Percentiles rank a stretch among this genome's conserved stretches.
Evolutionary conservation across 1,284 basidiomycete genomes (phyloP).

Genomic region (Ustilago crameri): DNA sequence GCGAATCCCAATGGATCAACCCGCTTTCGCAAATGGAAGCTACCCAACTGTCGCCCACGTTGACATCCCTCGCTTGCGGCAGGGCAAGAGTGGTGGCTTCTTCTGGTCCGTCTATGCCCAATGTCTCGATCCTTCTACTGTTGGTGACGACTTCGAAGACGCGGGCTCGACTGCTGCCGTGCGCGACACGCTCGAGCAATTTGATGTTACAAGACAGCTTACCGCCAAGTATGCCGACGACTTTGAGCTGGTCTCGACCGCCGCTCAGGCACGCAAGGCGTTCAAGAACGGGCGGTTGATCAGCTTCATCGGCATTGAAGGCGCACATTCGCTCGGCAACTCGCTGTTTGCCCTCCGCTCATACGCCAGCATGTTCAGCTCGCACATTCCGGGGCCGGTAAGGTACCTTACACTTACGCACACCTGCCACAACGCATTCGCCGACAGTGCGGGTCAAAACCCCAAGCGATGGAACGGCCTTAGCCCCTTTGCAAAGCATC

Average conservation of each 20-base stretch:
- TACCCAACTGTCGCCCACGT: slow-evolving; percentile 34
- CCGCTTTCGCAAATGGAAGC: slow-evolving; percentile 22
- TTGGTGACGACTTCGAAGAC: slow-evolving; percentile 40
- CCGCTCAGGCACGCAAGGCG: slow-evolving; percentile 30
- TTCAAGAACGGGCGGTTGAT: slow-evolving; percentile 58
- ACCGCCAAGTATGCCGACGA: slow-evolving; percentile 27
- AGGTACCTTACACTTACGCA: slow-evolving; percentile 49
- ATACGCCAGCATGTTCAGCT: slow-evolving; percentile 20
- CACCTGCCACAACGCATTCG: slow-evolving; percentile 48
- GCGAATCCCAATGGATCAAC: slow-evolving; percentile 38
- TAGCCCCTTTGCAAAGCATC: slow-evolving; percentile 27
- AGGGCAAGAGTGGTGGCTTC: slow-evolving; percentile 45
- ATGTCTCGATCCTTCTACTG: slow-evolving; percentile 26
- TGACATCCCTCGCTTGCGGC: slow-evolving; percentile 46
- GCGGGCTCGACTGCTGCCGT: slow-evolving; percentile 29
- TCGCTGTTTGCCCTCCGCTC: slow-evolving; percentile 29
- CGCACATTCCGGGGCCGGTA: slow-evolving; percentile 16
- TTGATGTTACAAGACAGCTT: slow-evolving; percentile 49
- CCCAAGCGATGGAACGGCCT: slow-evolving; percentile 42
- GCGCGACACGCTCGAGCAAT: slow-evolving; percentile 43
- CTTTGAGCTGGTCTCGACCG: slow-evolving; percentile 24
- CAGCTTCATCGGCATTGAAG: slow-evolving; percentile 50
- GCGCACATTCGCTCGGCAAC: slow-evolving; percentile 50
- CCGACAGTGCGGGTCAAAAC: slow-evolving; percentile 33
- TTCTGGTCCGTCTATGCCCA: slow-evolving; percentile 52